Conservation (phyloP, 306 rosid species). For the Inga oerstediana region DNA sequence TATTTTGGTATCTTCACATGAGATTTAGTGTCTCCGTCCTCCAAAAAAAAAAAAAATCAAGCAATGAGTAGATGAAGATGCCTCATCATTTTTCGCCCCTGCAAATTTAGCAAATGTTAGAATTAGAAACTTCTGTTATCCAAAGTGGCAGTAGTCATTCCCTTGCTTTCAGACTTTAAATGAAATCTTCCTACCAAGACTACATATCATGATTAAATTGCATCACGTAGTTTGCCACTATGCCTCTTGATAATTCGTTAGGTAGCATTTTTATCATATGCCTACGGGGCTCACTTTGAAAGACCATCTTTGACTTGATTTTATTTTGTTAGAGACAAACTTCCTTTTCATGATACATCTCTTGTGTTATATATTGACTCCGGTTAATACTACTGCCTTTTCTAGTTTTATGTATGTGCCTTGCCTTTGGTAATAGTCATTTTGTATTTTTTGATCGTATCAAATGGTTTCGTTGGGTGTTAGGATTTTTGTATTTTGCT, state of each 20-base stretch:
- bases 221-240: background rate
- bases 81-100: background rate
- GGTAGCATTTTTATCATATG: background rate
- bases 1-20: background rate
- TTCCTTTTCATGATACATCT: background rate
- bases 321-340: background rate
- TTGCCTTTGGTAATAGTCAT: slow-evolving; percentile 5
- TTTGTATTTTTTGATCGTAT: background rate
- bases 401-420: background rate
- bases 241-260: background rate
- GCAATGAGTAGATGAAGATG: background rate
- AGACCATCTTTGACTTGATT: background rate
- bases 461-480: background rate
- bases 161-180: background rate
- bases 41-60: background rate
- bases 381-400: background rate
- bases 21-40: background rate
- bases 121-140: background rate
- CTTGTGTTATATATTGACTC: background rate
- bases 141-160: no score
- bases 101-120: background rate
- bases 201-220: background rate
- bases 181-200: background rate
- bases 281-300: background rate
- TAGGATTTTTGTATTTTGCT: background rate